A percentile compares a stretch with the other conserved stretches of the same genome.
These are phyloP conservation scores for Termitomyces titanicus DNA, from an alignment of 768 basidiomycete genomes.

Conservation along the genomic window DNA sequence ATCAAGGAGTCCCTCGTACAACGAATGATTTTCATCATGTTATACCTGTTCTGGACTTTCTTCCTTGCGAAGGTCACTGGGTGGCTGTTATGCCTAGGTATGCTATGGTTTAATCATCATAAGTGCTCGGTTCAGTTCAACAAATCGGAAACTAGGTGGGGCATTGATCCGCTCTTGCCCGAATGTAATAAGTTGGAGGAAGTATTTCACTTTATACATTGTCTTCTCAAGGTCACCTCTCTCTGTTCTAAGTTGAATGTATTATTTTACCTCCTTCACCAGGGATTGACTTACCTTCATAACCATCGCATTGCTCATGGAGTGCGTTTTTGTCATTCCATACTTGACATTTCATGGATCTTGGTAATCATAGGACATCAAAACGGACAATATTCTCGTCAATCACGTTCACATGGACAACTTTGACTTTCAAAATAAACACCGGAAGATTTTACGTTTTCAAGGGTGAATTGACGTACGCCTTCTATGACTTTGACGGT, in stretches of 20 bases:
- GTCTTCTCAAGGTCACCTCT: constrained; percentile 14
- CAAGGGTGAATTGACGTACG: constrained; percentile 16
- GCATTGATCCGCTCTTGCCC: not conserved
- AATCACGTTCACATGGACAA: constrained; percentile 10
- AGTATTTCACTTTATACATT: constrained; percentile 12
- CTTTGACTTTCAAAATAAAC: not conserved
- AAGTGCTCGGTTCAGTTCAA: too few relatives aligned
- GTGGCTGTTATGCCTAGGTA: constrained; percentile 28
- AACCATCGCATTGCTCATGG: constrained; percentile 17
- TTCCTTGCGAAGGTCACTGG: constrained; percentile 18
- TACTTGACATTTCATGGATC: not conserved
- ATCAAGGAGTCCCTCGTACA: not conserved
- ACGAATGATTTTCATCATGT: constrained; percentile 6
- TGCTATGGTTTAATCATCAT: not conserved
- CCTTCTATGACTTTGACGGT: constrained; percentile 20
- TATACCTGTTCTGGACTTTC: constrained; percentile 21
- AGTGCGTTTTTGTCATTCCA: constrained; percentile 16
- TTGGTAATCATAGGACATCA: constrained; percentile 12
- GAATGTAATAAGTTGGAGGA: not conserved
- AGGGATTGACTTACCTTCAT: constrained; percentile 21
- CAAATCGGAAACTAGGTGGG: not conserved
- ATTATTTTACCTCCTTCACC: not conserved
- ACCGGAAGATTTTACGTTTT: constrained; percentile 1
- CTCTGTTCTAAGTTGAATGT: not conserved
- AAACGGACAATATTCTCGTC: constrained; percentile 15